Percentiles rank a stretch among this genome's conserved stretches.
Evolutionary conservation across 139 green algal genomes (phyloP).

Genomic region (Yamagishiella unicocca): DNA sequence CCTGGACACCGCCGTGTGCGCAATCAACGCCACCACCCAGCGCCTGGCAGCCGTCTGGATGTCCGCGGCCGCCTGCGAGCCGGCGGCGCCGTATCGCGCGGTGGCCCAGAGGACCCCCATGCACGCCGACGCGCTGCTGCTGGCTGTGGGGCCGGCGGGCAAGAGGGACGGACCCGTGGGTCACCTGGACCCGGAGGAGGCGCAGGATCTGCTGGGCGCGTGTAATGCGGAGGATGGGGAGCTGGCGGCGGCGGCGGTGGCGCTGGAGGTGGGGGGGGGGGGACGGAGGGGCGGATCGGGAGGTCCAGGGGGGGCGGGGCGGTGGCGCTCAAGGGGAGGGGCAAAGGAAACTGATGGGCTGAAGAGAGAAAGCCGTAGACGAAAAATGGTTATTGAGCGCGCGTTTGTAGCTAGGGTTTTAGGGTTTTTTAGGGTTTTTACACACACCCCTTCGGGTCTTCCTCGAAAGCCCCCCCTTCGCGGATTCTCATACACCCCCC

Average conservation of each 20-base stretch:
- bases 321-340: no score
- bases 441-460: no score
- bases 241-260: constrained; percentile 18
- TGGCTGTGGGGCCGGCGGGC: not conserved
- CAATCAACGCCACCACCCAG: constrained; percentile 1
- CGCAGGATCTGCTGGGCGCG: not conserved
- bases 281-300: not conserved
- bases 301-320: no score
- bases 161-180: not conserved
- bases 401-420: no score
- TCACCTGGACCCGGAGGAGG: not conserved
- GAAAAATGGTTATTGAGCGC: no score
- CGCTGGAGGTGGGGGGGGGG: constrained; percentile 2
- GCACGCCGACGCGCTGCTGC: constrained; percentile 26
- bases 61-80: not conserved
- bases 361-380: no score
- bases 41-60: constrained; percentile 15
- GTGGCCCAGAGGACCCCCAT: not conserved
- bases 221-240: not conserved
- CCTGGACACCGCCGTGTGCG: constrained; percentile 4
- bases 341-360: no score
- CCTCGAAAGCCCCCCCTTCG: no score
- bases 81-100: not conserved
- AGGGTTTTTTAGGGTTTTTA: no score
- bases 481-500: no score